phyloP scores from a whole-genome alignment of 1,139 yeast species.

The Petasospora fabianii region DNA sequence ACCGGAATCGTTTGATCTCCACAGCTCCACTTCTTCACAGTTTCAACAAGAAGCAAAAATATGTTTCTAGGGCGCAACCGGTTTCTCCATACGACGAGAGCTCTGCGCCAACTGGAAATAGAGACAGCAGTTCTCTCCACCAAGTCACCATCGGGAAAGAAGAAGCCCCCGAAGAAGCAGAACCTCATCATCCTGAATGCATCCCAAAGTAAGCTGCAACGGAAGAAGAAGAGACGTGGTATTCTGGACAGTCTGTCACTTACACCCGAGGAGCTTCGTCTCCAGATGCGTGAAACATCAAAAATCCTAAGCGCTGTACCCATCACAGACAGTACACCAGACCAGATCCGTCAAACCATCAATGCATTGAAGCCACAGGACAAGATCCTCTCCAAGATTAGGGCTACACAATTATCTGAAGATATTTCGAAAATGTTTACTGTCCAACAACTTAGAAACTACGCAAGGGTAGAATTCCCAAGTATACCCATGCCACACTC shows the following conservation, averaged over 20 bases:
- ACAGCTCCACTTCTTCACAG: too few relatives aligned
- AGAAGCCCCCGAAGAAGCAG: constrained; percentile 23
- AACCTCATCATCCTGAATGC: constrained; percentile 23
- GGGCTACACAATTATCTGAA: constrained; percentile 28
- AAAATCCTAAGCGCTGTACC: constrained; percentile 8
- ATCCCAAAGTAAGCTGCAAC: constrained; percentile 16
- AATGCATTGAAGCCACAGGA: constrained; percentile 29
- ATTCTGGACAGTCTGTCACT: not conserved
- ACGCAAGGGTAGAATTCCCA: constrained; percentile 22
- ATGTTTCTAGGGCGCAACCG: constrained; percentile 4
- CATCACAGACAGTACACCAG: constrained; percentile 20
- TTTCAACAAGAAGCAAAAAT: too few relatives aligned
- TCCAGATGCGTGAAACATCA: constrained; percentile 1
- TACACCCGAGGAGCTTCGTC: not conserved
- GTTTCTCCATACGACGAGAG: constrained; percentile 6
- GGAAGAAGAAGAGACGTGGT: constrained; percentile 7
- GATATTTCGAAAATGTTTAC: constrained; percentile 30
- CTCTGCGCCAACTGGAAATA: constrained; percentile 3
- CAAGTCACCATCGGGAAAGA: constrained; percentile 22
- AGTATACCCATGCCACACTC: constrained; percentile 8
- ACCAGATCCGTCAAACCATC: constrained; percentile 30
- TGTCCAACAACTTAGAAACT: constrained; percentile 28
- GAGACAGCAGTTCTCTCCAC: not conserved
- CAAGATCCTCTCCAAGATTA: constrained; percentile 25
- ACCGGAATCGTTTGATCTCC: too few relatives aligned